These are phyloP conservation scores for Fusarium robinianum DNA, from an alignment of 2,329 filamentous ascomycete genomes.

Conservation along the genomic window DNA sequence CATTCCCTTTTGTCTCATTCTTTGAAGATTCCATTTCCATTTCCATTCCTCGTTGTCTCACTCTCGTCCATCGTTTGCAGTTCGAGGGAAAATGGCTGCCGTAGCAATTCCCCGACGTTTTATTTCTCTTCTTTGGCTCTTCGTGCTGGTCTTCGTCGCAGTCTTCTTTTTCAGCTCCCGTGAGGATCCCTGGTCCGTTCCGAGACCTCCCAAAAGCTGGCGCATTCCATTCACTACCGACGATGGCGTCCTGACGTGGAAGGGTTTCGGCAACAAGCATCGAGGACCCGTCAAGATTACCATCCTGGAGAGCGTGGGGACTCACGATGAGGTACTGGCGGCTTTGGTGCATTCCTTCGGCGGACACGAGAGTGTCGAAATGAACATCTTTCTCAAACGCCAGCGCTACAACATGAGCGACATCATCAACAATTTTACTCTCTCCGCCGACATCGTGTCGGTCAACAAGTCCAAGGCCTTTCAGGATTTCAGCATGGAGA, in stretches of 20 bases:
- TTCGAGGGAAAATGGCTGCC: conserved; percentile 17
- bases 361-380: conserved; percentile 24
- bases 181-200: conserved; percentile 30
- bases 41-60: too few relatives aligned
- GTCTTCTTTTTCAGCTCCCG: conserved; percentile 27
- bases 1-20: too few relatives aligned
- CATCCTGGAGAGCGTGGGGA: conserved; percentile 35
- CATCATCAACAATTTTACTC: conserved; percentile 35
- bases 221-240: conserved; percentile 33
- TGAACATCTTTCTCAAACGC: conserved; percentile 29
- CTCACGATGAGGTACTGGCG: conserved; percentile 37
- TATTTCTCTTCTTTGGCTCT: conserved; percentile 29
- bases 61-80: too few relatives aligned
- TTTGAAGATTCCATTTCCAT: neutral
- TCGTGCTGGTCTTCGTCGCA: conserved; percentile 22
- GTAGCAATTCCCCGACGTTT: conserved; percentile 30
- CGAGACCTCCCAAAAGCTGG: conserved; percentile 26
- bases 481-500: conserved; percentile 11
- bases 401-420: conserved; percentile 36
- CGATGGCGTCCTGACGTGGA: conserved; percentile 21
- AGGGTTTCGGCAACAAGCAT: conserved; percentile 1
- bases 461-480: conserved; percentile 24
- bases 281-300: conserved; percentile 31
- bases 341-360: conserved; percentile 36
- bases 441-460: conserved; percentile 26